A percentile compares a stretch with the other conserved stretches of the same genome.
phyloP scores from a whole-genome alignment of 2,329 filamentous ascomycete genomes.

The Aspergillus sp. region DNA sequence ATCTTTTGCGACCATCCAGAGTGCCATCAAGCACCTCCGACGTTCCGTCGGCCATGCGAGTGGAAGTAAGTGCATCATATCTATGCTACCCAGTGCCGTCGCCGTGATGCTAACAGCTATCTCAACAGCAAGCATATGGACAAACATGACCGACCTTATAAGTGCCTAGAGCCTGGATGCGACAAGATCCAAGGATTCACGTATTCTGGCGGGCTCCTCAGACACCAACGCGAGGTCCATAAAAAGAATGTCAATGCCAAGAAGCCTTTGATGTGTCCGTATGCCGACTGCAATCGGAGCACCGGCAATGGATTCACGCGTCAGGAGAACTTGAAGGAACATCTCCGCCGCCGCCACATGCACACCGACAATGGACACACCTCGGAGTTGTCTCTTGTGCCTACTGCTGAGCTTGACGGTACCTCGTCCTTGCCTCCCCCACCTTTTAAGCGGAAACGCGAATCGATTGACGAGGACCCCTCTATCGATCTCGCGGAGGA shows the following conservation, averaged over 20 bases:
- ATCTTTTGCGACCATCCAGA: constrained; percentile 71
- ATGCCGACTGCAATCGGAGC: constrained; percentile 83
- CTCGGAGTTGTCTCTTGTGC: constrained; percentile 30
- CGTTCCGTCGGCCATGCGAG: constrained; percentile 82
- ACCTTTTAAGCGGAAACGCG: constrained; percentile 35
- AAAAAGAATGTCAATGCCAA: constrained; percentile 85
- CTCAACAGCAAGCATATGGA: constrained; percentile 88
- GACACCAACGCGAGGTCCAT: constrained; percentile 93
- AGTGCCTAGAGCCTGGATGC: constrained; percentile 77
- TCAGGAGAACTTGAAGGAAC: constrained; percentile 91
- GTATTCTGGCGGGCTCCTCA: constrained; percentile 83
- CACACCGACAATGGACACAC: constrained; percentile 39
- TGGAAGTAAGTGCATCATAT: constrained; percentile 71
- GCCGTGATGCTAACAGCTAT: constrained; percentile 19
- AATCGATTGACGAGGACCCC: constrained; percentile 29
- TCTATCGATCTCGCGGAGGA: constrained; percentile 29
- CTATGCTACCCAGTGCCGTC: constrained; percentile 22
- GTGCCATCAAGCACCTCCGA: constrained; percentile 63
- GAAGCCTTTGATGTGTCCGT: constrained; percentile 82
- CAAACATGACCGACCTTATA: constrained; percentile 92
- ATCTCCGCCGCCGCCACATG: constrained; percentile 84
- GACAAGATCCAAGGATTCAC: constrained; percentile 93
- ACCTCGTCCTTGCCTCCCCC: constrained; percentile 28
- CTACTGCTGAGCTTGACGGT: constrained; percentile 29
- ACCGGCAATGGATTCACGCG: constrained; percentile 87